A percentile compares a stretch with the other conserved stretches of the same genome.
Conservation (phyloP, 23 red algal genomes). For the Gracilaria vermiculophylla region DNA sequence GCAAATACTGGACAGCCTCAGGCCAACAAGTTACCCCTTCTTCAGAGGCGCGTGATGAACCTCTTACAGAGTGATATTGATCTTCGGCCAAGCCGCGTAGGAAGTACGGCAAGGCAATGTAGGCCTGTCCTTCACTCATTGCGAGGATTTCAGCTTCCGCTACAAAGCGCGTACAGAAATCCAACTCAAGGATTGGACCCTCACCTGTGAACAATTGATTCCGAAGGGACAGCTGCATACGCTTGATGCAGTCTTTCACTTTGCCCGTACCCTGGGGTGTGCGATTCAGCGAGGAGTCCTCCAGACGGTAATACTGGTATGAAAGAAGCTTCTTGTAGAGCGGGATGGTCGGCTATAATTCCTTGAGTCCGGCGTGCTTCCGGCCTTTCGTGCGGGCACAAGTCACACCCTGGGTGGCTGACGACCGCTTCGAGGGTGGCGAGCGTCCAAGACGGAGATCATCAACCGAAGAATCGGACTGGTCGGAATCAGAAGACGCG, state of each 20-base stretch:
- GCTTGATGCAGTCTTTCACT: not conserved
- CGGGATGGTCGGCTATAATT: not conserved
- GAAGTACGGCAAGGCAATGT: not conserved
- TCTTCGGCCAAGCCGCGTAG: not conserved
- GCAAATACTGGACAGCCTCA: constrained; percentile 10
- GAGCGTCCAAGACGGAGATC: too few species aligned
- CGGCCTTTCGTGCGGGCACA: not conserved
- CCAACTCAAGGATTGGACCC: not conserved
- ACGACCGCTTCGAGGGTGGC: too few species aligned
- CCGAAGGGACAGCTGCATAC: not conserved
- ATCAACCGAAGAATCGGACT: too few species aligned
- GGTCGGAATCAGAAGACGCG: too few species aligned
- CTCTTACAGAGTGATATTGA: not conserved
- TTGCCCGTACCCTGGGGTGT: not conserved
- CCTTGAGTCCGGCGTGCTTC: not conserved
- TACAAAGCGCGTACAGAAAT: not conserved
- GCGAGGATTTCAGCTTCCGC: not conserved
- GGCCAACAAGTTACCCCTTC: not conserved
- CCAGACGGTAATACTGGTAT: not conserved
- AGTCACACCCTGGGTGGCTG: too few species aligned
- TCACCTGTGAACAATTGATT: not conserved
- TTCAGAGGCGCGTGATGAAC: not conserved
- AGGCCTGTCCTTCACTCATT: not conserved
- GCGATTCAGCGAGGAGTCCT: not conserved
- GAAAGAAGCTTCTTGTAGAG: not conserved